Evolutionary conservation across 345 rosid species (phyloP).

Genomic region (Gossypium arboreum): DNA sequence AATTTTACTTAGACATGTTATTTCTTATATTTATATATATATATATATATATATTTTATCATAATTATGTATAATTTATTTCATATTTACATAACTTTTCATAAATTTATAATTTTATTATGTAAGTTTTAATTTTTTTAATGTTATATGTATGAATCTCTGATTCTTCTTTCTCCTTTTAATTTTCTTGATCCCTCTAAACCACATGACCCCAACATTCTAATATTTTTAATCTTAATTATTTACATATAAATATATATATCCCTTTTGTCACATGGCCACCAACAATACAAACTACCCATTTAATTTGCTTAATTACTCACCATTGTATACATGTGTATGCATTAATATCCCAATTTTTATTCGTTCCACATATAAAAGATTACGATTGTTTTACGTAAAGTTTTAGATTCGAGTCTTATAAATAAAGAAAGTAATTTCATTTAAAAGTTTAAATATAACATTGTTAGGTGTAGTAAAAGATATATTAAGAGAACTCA

Average conservation of each 20-base stretch:
- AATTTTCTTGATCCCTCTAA: slow-evolving; percentile 13
- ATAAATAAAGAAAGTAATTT: too few species aligned
- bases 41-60: neutral
- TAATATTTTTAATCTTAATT: neutral
- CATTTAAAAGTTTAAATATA: too few species aligned
- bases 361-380: too few species aligned
- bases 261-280: slow-evolving; percentile 37
- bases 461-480: too few species aligned
- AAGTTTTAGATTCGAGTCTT: too few species aligned
- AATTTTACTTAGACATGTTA: slow-evolving; percentile 12
- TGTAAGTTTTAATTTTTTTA: neutral
- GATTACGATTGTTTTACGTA: too few species aligned
- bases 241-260: neutral
- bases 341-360: neutral
- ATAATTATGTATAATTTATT: too few species aligned
- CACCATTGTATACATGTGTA: neutral
- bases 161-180: slow-evolving; percentile 2
- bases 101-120: neutral
- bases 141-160: neutral
- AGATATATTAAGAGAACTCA: too few species aligned
- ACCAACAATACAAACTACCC: slow-evolving; percentile 9
- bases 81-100: too few species aligned
- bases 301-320: slow-evolving; percentile 12
- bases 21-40: neutral
- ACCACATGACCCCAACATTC: slow-evolving; percentile 46